Base-by-base conservation (phyloP, 345 rosid genomes). In the Populus ilicifolia region DNA sequence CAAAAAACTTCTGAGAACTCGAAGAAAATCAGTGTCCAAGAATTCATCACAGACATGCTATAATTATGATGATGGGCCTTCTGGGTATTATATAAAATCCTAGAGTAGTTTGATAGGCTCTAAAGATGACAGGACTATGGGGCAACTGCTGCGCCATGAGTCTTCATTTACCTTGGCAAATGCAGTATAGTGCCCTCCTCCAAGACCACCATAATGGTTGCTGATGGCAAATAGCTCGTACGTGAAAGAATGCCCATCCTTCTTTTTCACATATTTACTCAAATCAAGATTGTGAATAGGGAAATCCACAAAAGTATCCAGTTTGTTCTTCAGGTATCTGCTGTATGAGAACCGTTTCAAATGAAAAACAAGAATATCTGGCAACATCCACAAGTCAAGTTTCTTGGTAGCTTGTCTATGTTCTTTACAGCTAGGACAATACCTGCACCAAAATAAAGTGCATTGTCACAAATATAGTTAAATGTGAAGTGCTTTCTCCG, bases 121-220 rank as follows among this genome's bases (percentile, higher is more conserved):
- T 12, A 21, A 59, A 59, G 20, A 18, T 46, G 20, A 20, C 1
- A 14, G 23, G 14, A 63, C 61, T 23, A 21, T 1, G 29, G 21
- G 39, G 21, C 29, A 9, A 48, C 9, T 20, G 21, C 30, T 61
- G 27, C 30, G 1, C n/a, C 44, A 39, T 18, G 6, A 11, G 50
- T 61, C 35, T 5, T 72, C 5, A 61, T 46, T 81, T 80, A 93
- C 99, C 99, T 95, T 95, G 10, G 96, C 92, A 78, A 86, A 90
- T 36, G 99, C 99, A 78, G 98, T 93, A 79, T 95, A 93, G 79
- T 93, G 99, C 75, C 99, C 99, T 33, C 96, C 96, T 63, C 97
- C 96, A 69, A 95, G 78, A 69, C 97, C 94, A 79, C 99, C 99
- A 46, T 92, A 90, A 85, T 95, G 99, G 77, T 95, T 95, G 86